These are phyloP conservation scores for Alternaria sp. DNA, from an alignment of 2,329 filamentous ascomycete species.

Conservation along the genomic window DNA sequence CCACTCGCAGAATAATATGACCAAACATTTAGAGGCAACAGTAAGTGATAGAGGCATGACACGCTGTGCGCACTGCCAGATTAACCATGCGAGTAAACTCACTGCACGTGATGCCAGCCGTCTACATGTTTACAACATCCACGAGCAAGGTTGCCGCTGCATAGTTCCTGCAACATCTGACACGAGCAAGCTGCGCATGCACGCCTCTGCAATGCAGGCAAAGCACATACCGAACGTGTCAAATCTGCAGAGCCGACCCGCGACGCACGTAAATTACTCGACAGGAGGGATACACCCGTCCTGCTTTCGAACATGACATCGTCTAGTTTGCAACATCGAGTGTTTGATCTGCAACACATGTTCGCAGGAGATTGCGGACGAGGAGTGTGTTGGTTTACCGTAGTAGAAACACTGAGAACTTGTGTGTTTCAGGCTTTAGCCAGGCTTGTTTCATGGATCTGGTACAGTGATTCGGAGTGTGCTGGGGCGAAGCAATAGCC, in stretches of 20 bases:
- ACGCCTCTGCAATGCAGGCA: slow-evolving; percentile 17
- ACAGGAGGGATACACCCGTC: slow-evolving; percentile 13
- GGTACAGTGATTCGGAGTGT: slow-evolving; percentile 6
- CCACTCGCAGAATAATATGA: background rate
- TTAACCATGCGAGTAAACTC: background rate
- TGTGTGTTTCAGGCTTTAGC: slow-evolving; percentile 11
- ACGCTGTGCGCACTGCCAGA: background rate
- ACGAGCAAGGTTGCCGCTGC: slow-evolving; percentile 4
- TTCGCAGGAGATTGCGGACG: slow-evolving; percentile 16
- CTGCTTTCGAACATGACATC: slow-evolving; percentile 1
- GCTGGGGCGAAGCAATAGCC: slow-evolving; percentile 8
- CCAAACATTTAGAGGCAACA: background rate
- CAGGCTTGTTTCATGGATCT: slow-evolving; percentile 6
- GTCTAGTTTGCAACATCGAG: slow-evolving; percentile 5
- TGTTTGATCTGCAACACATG: slow-evolving; percentile 18
- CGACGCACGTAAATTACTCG: slow-evolving; percentile 28
- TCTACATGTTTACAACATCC: background rate
- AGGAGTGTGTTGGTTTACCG: background rate
- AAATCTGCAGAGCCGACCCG: slow-evolving; percentile 17
- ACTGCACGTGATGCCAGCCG: slow-evolving; percentile 1
- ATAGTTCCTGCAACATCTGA: slow-evolving; percentile 3
- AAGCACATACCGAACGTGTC: slow-evolving; percentile 9
- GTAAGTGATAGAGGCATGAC: background rate
- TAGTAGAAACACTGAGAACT: background rate
- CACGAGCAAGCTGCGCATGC: slow-evolving; percentile 14